Percentiles rank a stretch among this genome's conserved stretches.
These are phyloP conservation scores for Zarea fungicola DNA, from an alignment of 2,329 filamentous ascomycete genomes.

Conservation along the genomic window DNA sequence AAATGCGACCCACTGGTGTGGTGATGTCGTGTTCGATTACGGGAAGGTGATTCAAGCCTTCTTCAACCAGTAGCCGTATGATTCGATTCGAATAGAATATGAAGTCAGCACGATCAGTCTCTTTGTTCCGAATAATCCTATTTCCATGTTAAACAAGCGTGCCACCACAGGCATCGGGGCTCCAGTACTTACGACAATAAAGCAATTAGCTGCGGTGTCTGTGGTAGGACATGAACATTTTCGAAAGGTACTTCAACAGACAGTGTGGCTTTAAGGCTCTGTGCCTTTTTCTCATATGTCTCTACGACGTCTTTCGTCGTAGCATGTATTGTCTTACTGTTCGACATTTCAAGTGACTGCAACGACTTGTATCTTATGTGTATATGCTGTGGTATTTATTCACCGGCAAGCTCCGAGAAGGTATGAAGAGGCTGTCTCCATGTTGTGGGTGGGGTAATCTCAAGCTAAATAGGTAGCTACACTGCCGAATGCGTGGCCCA, in stretches of 20 bases:
- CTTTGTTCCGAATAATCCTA: slow-evolving; percentile 92
- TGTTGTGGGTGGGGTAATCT: neutral
- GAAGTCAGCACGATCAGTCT: slow-evolving; percentile 89
- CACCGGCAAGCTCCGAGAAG: neutral
- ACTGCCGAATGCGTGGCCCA: too few species aligned
- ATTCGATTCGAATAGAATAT: slow-evolving; percentile 99
- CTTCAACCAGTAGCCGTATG: slow-evolving; percentile 92
- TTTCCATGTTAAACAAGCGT: slow-evolving; percentile 19
- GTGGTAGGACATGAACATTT: slow-evolving; percentile 84
- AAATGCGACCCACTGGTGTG: slow-evolving; percentile 82
- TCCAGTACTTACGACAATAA: slow-evolving; percentile 95
- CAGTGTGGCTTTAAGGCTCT: slow-evolving; percentile 83
- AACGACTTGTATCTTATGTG: neutral
- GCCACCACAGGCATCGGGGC: too few species aligned
- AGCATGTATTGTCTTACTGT: neutral
- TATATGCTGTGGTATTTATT: neutral
- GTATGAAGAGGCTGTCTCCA: too few species aligned
- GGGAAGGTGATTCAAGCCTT: slow-evolving; percentile 93
- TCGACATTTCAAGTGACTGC: neutral
- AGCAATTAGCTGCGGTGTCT: slow-evolving; percentile 95
- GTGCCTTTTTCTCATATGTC: slow-evolving; percentile 37
- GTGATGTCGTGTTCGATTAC: slow-evolving; percentile 84
- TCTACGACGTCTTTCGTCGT: slow-evolving; percentile 8
- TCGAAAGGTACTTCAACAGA: slow-evolving; percentile 76
- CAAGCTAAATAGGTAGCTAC: too few species aligned